Evolutionary conservation across 2,329 filamentous ascomycete species (phyloP).

Genomic region (Fusarium napiforme): DNA sequence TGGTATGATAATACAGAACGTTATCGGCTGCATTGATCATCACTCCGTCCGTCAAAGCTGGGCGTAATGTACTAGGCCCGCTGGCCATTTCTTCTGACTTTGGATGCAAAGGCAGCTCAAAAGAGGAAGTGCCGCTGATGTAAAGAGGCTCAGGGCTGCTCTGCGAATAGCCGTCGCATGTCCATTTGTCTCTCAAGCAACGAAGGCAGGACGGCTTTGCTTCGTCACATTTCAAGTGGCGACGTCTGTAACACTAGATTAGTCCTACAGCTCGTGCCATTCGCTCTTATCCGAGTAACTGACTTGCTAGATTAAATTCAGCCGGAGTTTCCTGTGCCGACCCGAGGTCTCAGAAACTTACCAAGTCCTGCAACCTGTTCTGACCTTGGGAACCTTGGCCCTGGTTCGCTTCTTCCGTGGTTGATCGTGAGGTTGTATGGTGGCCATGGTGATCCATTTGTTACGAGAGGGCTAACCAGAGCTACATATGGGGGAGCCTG

Average conservation of each 20-base stretch:
- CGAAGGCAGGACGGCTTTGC: slow-evolving; percentile 14
- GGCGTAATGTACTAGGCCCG: not conserved
- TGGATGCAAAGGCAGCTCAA: not conserved
- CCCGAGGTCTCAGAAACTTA: not conserved
- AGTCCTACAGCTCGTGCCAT: not conserved
- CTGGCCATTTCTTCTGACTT: not conserved
- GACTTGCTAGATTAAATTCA: slow-evolving; percentile 12
- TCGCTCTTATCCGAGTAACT: not conserved
- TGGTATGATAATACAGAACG: not conserved
- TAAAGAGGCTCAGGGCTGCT: not conserved
- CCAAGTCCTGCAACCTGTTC: slow-evolving; percentile 32
- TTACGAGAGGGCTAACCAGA: slow-evolving; percentile 4
- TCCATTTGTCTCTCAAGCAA: slow-evolving; percentile 17
- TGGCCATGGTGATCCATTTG: slow-evolving; percentile 2
- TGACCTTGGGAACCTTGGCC: slow-evolving; percentile 20
- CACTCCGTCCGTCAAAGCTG: not conserved
- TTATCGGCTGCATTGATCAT: not conserved
- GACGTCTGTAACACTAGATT: slow-evolving; percentile 19
- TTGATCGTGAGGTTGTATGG: not conserved
- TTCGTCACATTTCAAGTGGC: slow-evolving; percentile 35
- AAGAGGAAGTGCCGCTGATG: not conserved
- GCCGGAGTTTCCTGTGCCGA: not conserved
- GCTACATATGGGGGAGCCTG: not conserved
- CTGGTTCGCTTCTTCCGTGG: slow-evolving; percentile 25
- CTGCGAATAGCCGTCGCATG: slow-evolving; percentile 26